Percentiles rank a stretch among this genome's conserved stretches.
These are phyloP conservation scores for Stipa capillata DNA, from an alignment of 176 grass and related monocot genomes.

Conservation along the genomic window DNA sequence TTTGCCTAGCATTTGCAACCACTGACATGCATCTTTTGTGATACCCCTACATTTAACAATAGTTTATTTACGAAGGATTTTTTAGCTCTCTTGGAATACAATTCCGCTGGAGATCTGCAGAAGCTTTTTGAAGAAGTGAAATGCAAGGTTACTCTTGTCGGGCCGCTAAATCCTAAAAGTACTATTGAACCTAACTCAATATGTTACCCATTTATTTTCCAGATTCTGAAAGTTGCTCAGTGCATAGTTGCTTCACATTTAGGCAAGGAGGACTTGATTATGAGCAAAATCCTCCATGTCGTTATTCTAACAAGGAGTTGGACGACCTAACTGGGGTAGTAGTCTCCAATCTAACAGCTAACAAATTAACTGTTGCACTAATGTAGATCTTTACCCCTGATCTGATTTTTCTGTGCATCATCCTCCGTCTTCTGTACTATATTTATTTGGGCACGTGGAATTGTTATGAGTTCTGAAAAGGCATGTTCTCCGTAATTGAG, in stretches of 20 bases:
- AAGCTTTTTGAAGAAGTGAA: neutral
- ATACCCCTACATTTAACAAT: neutral
- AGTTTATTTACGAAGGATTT: neutral
- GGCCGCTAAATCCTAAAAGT: neutral
- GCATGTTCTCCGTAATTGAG: neutral
- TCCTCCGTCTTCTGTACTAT: neutral
- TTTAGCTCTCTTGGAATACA: neutral
- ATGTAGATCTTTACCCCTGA: constrained; percentile 1
- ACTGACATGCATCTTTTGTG: neutral
- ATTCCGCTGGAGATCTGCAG: neutral
- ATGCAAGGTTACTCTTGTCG: neutral
- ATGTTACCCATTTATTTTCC: neutral
- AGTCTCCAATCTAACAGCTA: constrained; percentile 6
- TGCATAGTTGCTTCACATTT: constrained; percentile 19
- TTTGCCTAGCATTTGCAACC: constrained; percentile 4
- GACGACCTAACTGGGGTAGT: constrained; percentile 9
- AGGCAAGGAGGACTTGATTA: constrained; percentile 12
- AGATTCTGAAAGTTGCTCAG: neutral
- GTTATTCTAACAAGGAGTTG: neutral
- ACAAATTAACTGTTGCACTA: neutral
- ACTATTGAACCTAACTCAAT: neutral
- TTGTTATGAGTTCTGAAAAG: neutral
- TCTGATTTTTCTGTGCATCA: neutral
- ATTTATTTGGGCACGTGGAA: neutral
- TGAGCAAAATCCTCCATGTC: constrained; percentile 3